Evolutionary conservation across 1,284 basidiomycete species (phyloP).

Genomic region (Stygiomarasmius scandens): DNA sequence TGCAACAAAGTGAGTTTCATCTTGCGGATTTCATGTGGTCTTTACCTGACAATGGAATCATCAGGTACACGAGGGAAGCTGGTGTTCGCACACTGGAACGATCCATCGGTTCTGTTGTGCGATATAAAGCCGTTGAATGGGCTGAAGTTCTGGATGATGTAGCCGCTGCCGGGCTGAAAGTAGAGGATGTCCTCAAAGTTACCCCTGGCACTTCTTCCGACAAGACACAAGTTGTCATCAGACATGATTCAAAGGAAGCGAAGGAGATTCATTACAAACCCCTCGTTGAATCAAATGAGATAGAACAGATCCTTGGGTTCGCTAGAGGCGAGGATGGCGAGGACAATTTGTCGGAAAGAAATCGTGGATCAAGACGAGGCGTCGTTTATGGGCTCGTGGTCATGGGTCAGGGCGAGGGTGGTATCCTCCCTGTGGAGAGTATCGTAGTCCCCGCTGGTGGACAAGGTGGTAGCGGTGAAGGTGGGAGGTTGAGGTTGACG

Average conservation of each 20-base stretch:
- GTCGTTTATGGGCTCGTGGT: slow-evolving; percentile 89
- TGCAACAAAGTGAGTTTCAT: slow-evolving; percentile 48
- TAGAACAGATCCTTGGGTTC: slow-evolving; percentile 86
- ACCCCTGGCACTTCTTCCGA: neutral
- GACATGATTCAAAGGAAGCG: neutral
- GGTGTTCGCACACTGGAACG: slow-evolving; percentile 92
- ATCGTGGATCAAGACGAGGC: slow-evolving; percentile 64
- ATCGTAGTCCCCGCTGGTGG: slow-evolving; percentile 56
- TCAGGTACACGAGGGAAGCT: slow-evolving; percentile 81
- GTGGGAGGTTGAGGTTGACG: slow-evolving; percentile 74
- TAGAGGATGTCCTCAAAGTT: neutral
- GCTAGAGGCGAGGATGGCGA: slow-evolving; percentile 84
- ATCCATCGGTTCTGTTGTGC: slow-evolving; percentile 81
- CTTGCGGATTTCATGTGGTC: neutral
- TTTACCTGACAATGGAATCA: neutral
- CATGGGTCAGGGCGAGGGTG: slow-evolving; percentile 86
- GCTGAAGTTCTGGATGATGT: slow-evolving; percentile 66
- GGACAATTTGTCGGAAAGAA: slow-evolving; percentile 42
- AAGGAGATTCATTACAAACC: slow-evolving; percentile 51
- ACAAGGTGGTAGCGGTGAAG: slow-evolving; percentile 38
- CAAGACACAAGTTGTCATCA: neutral
- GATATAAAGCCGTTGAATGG: slow-evolving; percentile 90
- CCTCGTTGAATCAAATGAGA: slow-evolving; percentile 67
- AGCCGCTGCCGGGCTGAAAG: slow-evolving; percentile 8
- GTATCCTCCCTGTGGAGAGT: slow-evolving; percentile 83